A percentile compares a stretch with the other conserved stretches of the same genome.
Conservation (phyloP, 2,329 filamentous ascomycete genomes). For the Aureobasidium namibiae region DNA sequence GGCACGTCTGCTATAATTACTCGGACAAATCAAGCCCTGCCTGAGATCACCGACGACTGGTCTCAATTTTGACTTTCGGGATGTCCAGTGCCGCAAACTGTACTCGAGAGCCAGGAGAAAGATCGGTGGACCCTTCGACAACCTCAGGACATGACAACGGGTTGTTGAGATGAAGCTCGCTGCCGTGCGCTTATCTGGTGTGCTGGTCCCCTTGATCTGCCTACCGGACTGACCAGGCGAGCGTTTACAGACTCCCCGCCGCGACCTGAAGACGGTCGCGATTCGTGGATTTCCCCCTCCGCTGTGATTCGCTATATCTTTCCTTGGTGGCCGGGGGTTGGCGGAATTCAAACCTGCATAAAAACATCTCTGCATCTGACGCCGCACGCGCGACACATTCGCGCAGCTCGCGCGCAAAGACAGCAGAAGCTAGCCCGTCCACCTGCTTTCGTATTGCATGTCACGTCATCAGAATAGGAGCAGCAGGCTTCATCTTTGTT, state of each 20-base stretch:
- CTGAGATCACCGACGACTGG: not conserved
- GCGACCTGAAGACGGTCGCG: not conserved
- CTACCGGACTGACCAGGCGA: not conserved
- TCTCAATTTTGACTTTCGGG: not conserved
- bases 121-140: not conserved
- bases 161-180: conserved; percentile 1
- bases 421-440: not conserved
- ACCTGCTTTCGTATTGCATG: not conserved
- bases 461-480: not conserved
- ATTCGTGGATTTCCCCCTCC: not conserved
- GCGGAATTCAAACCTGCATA: not conserved
- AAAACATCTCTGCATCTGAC: not conserved
- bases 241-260: conserved; percentile 3
- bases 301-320: not conserved
- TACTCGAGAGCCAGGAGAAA: not conserved
- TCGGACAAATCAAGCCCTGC: not conserved
- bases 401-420: not conserved
- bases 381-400: not conserved
- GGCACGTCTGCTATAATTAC: not conserved
- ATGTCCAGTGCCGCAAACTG: not conserved
- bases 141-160: not conserved
- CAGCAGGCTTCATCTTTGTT: not conserved
- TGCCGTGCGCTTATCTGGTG: conserved; percentile 1
- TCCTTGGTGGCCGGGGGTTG: not conserved
- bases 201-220: conserved; percentile 2